These are phyloP conservation scores for Pyricularia grisea DNA, from an alignment of 2,329 filamentous ascomycete species.

Conservation along the genomic window DNA sequence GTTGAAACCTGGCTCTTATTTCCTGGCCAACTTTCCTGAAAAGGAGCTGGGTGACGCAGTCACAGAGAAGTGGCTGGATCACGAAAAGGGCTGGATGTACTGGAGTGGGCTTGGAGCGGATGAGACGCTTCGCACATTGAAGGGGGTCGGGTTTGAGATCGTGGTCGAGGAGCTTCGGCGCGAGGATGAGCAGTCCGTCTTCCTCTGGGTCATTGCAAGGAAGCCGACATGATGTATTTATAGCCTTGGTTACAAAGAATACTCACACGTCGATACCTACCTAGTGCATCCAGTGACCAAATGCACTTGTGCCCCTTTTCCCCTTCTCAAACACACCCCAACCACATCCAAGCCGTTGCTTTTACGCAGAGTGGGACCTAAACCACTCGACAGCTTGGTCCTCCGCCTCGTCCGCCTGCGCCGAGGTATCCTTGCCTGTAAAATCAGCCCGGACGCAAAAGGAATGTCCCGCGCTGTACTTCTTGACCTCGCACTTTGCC, in stretches of 20 bases:
- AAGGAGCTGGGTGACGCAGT: constrained; percentile 18
- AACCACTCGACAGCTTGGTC: constrained; percentile 25
- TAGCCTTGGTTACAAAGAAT: neutral
- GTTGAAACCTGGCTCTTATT: constrained; percentile 39
- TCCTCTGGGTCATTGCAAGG: constrained; percentile 30
- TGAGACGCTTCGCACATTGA: constrained; percentile 19
- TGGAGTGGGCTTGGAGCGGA: constrained; percentile 30
- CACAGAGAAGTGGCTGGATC: constrained; percentile 24
- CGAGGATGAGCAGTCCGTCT: constrained; percentile 22
- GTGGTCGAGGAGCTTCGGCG: constrained; percentile 18
- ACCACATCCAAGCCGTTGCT: neutral
- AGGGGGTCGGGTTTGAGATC: constrained; percentile 22
- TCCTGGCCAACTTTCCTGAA: constrained; percentile 37
- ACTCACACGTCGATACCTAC: neutral
- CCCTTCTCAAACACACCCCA: neutral
- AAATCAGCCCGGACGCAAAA: constrained; percentile 27
- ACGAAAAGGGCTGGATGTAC: constrained; percentile 31
- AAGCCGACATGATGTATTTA: constrained; percentile 10
- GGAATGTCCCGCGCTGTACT: constrained; percentile 31
- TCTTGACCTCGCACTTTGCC: constrained; percentile 23
- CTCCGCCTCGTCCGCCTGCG: constrained; percentile 20
- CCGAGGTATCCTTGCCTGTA: constrained; percentile 13
- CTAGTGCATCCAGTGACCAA: neutral
- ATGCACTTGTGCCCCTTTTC: neutral
- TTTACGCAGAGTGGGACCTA: constrained; percentile 5